Base-by-base conservation (phyloP, 257 asterid genomes). In the Solanum appendiculatum region DNA sequence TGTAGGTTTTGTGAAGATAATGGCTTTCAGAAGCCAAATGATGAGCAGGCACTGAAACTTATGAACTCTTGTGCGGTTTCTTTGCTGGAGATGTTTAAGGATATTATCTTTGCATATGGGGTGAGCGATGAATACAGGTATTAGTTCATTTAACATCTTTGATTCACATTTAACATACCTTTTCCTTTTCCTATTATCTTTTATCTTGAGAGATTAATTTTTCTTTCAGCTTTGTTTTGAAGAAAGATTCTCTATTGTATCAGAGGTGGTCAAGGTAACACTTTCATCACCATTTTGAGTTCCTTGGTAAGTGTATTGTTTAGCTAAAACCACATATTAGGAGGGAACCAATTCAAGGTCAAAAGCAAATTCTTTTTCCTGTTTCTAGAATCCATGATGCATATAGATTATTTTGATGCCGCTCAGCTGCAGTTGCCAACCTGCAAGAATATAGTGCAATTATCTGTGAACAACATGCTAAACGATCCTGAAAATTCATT, bases 111-210 rank as follows among this genome's bases (percentile, higher is more conserved):
- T 88, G 93, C 98, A 46, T 96, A 96, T 88, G 99, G 99, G 56
- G 98, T 92, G 87, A 96, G 98, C 70, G 98, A 96, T 88, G 98
- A 96, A 85, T 93, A 94, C 94, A 95, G 97, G 98, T 96, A 90
- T 51, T 86, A 74, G 63, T 64, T 73, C 74, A 34, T 82, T 51
- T 74, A 46, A 82, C 33, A 36, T 44, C 74, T 86, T 91, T 36
- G 86, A n/a, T 74, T 54, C 46, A 13, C 42, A 69, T 73, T 16
- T 56, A 73, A 74, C 58, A 42, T 87, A 66, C 56, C 34, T 14
- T 46, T 11, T 20, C 27, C 60, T 40, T 42, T 87, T 77, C 37
- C 25, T 25, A 3, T 77, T 63, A 48, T 87, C 90, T 85, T 86
- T 86, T 54, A 40, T 77, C 60, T 70, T 83, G 21, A 70, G 23